These are phyloP conservation scores for Chloropicon primus DNA, from an alignment of 139 green algal genomes.

Conservation along the genomic window DNA sequence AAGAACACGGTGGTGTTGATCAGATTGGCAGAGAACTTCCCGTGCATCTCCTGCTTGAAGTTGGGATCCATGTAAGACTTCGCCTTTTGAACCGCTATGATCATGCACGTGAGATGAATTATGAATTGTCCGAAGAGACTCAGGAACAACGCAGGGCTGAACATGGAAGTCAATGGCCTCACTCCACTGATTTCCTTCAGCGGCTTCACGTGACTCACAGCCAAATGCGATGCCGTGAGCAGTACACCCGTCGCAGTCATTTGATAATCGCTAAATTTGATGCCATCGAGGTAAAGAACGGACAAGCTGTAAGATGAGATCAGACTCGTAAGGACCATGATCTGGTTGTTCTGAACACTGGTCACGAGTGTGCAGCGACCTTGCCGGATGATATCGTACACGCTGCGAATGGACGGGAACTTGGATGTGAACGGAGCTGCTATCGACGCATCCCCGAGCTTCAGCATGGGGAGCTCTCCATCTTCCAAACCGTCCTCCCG, in stretches of 20 bases:
- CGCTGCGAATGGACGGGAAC: slow-evolving; percentile 22
- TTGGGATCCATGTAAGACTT: slow-evolving; percentile 6
- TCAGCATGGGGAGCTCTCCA: slow-evolving; percentile 20
- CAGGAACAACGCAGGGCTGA: slow-evolving; percentile 20
- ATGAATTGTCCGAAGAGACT: slow-evolving; percentile 17
- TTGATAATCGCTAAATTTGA: slow-evolving; percentile 14
- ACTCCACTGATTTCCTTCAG: slow-evolving; percentile 16
- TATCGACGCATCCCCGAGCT: slow-evolving; percentile 40
- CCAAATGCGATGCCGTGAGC: slow-evolving; percentile 15
- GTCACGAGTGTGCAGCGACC: slow-evolving; percentile 39
- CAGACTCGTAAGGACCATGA: slow-evolving; percentile 20
- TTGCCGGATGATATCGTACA: slow-evolving; percentile 31
- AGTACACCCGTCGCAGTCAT: slow-evolving; percentile 16
- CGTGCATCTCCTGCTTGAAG: slow-evolving; percentile 4
- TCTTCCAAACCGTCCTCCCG: slow-evolving; percentile 8
- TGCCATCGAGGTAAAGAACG: slow-evolving; percentile 19
- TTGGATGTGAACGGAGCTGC: slow-evolving; percentile 42
- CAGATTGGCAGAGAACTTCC: slow-evolving; percentile 18
- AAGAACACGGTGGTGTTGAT: slow-evolving; percentile 24
- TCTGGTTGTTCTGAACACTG: slow-evolving; percentile 29
- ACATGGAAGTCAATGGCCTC: slow-evolving; percentile 14
- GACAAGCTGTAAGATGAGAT: slow-evolving; percentile 21
- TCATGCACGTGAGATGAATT: slow-evolving; percentile 22
- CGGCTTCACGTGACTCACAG: slow-evolving; percentile 18
- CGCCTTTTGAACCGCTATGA: slow-evolving; percentile 5